Conservation (phyloP, 495 filamentous ascomycete species). For the Penicillium silybi region DNA sequence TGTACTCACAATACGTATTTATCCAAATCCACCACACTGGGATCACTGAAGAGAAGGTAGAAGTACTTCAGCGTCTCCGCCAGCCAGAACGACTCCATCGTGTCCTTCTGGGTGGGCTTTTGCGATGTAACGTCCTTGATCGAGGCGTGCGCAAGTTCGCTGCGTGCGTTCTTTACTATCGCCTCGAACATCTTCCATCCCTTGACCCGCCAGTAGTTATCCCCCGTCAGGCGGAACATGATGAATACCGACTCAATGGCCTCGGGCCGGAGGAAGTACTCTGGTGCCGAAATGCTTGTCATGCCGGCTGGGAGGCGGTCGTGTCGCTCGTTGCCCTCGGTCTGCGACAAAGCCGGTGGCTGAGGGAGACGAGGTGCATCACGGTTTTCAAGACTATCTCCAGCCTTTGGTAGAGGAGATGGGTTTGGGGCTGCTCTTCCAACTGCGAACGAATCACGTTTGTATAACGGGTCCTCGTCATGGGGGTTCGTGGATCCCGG, state of each 20-base stretch:
- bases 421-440: background rate
- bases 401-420: background rate
- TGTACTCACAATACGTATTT: slow-evolving; percentile 70
- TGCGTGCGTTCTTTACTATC: slow-evolving; percentile 60
- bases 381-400: slow-evolving; percentile 6
- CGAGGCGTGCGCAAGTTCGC: slow-evolving; percentile 65
- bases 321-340: slow-evolving; percentile 21
- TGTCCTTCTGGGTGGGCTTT: slow-evolving; percentile 34
- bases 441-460: slow-evolving; percentile 17
- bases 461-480: slow-evolving; percentile 11
- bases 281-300: slow-evolving; percentile 49
- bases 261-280: slow-evolving; percentile 86
- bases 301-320: slow-evolving; percentile 67
- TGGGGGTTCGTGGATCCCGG: slow-evolving; percentile 26
- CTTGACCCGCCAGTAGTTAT: slow-evolving; percentile 72
- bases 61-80: slow-evolving; percentile 81
- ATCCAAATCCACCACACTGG: slow-evolving; percentile 70
- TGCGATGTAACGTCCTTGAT: slow-evolving; percentile 68
- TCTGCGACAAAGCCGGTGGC: slow-evolving; percentile 7
- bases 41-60: slow-evolving; percentile 70
- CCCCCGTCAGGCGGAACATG: slow-evolving; percentile 89
- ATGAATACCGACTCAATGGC: slow-evolving; percentile 95
- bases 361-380: slow-evolving; percentile 16
- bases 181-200: slow-evolving; percentile 90
- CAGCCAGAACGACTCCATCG: slow-evolving; percentile 63